A percentile compares a stretch with the other conserved stretches of the same genome.
These are phyloP conservation scores for Phalaenopsis equestris DNA, from an alignment of 106 monocot species.

Conservation along the genomic window DNA sequence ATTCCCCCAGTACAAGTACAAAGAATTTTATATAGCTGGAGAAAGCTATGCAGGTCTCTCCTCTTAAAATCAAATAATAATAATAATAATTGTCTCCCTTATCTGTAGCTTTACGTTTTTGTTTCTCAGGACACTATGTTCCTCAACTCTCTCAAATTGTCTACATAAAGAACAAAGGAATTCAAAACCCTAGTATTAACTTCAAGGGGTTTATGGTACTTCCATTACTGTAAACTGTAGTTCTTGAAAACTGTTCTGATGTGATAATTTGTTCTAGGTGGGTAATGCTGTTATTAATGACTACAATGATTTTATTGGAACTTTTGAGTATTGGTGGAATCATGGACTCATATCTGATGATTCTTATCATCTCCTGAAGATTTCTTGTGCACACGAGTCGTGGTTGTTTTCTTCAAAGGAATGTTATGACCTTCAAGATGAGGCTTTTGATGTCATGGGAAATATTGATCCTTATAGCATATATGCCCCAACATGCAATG, in stretches of 20 bases:
- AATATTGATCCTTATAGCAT: slow-evolving; percentile 86
- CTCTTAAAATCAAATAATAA: background rate
- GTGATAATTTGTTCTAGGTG: slow-evolving; percentile 30
- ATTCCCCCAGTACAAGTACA: slow-evolving; percentile 76
- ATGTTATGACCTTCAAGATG: slow-evolving; percentile 25
- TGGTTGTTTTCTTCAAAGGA: slow-evolving; percentile 39
- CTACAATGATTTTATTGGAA: slow-evolving; percentile 80
- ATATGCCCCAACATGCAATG: slow-evolving; percentile 59
- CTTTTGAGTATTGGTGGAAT: slow-evolving; percentile 98
- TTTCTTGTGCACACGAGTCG: slow-evolving; percentile 26
- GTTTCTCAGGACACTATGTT: slow-evolving; percentile 80
- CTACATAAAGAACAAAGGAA: slow-evolving; percentile 51
- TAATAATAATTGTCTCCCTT: background rate
- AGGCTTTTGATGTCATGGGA: slow-evolving; percentile 43
- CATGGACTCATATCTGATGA: slow-evolving; percentile 84
- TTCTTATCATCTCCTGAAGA: slow-evolving; percentile 37
- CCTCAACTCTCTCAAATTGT: slow-evolving; percentile 87
- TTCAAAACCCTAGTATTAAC: slow-evolving; percentile 53
- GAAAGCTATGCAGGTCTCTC: slow-evolving; percentile 71
- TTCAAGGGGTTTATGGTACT: slow-evolving; percentile 93
- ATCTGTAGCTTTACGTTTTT: background rate
- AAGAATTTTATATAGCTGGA: slow-evolving; percentile 79
- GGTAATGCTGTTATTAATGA: slow-evolving; percentile 97
- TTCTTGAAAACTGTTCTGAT: no score
- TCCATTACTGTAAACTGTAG: background rate